A percentile compares a stretch with the other conserved stretches of the same genome.
Evolutionary conservation across 1,284 basidiomycete genomes (phyloP).

Genomic region (Apiotrichum akiyoshidainum): DNA sequence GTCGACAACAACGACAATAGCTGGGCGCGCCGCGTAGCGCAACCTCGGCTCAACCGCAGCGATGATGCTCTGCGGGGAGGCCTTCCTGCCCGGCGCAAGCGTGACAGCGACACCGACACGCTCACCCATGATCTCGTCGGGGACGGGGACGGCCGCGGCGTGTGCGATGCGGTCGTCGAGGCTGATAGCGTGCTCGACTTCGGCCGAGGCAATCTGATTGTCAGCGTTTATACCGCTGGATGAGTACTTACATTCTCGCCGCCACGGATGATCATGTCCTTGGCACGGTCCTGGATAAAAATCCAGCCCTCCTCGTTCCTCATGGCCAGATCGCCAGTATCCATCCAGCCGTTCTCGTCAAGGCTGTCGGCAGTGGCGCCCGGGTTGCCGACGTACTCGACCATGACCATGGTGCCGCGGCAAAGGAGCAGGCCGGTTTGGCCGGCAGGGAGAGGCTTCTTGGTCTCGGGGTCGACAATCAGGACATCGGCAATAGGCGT

Average conservation of each 20-base stretch:
- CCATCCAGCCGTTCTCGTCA: slow-evolving; percentile 40
- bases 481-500: slow-evolving; percentile 33
- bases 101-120: slow-evolving; percentile 36
- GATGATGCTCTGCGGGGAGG: slow-evolving; percentile 1
- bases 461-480: slow-evolving; percentile 33
- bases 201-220: slow-evolving; percentile 31
- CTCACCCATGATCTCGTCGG: slow-evolving; percentile 35
- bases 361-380: slow-evolving; percentile 8
- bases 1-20: slow-evolving; percentile 9
- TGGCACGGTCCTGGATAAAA: slow-evolving; percentile 36
- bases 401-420: slow-evolving; percentile 41
- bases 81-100: slow-evolving; percentile 20
- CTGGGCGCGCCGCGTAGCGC: slow-evolving; percentile 11
- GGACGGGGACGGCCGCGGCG: slow-evolving; percentile 37
- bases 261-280: slow-evolving; percentile 42
- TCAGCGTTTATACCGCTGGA: no score
- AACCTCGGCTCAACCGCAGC: slow-evolving; percentile 9
- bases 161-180: slow-evolving; percentile 30
- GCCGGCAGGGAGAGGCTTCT: slow-evolving; percentile 21
- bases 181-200: slow-evolving; percentile 42
- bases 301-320: slow-evolving; percentile 38
- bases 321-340: slow-evolving; percentile 41
- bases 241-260: slow-evolving; percentile 45
- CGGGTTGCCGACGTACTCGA: slow-evolving; percentile 34
- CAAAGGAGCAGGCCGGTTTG: slow-evolving; percentile 32